Evolutionary conservation across 163 green algal species (phyloP).

Genomic region (Trebouxia gelatinosa): DNA sequence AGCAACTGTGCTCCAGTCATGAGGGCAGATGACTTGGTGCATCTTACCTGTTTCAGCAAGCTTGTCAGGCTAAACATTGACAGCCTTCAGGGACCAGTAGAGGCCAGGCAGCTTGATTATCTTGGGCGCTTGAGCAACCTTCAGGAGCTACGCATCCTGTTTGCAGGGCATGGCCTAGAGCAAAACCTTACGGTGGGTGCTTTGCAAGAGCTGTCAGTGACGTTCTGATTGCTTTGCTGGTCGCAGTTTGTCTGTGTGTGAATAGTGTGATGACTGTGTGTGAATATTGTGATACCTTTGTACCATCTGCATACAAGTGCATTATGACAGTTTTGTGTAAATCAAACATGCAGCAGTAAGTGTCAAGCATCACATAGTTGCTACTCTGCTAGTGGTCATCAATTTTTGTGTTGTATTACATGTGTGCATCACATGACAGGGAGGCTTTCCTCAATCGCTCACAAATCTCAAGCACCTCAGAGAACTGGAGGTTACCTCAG

Average conservation of each 20-base stretch:
- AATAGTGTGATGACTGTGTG: too few species aligned
- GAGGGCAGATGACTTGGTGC: slow-evolving; percentile 10
- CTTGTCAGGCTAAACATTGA: slow-evolving; percentile 22
- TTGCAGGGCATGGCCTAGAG: slow-evolving; percentile 15
- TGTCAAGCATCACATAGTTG: too few species aligned
- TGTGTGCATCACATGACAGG: too few species aligned
- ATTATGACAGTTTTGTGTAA: too few species aligned
- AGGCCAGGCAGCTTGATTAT: slow-evolving; percentile 13
- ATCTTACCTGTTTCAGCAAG: slow-evolving; percentile 15
- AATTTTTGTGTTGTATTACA: too few species aligned
- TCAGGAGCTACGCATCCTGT: slow-evolving; percentile 10
- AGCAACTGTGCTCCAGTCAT: slow-evolving; percentile 20
- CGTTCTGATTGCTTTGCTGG: too few species aligned
- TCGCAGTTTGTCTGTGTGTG: too few species aligned
- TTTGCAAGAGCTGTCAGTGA: too few species aligned
- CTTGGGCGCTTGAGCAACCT: slow-evolving; percentile 8
- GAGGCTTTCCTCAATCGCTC: neutral
- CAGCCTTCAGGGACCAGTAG: slow-evolving; percentile 2
- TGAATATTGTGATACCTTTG: too few species aligned
- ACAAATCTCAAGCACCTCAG: neutral
- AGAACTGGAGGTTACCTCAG: slow-evolving; percentile 7
- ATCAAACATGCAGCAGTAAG: too few species aligned
- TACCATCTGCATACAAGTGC: too few species aligned
- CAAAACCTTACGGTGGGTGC: slow-evolving; percentile 16
- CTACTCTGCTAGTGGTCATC: too few species aligned